These are phyloP conservation scores for Fusarium sp. DNA, from an alignment of 2,329 filamentous ascomycete species.

Conservation along the genomic window DNA sequence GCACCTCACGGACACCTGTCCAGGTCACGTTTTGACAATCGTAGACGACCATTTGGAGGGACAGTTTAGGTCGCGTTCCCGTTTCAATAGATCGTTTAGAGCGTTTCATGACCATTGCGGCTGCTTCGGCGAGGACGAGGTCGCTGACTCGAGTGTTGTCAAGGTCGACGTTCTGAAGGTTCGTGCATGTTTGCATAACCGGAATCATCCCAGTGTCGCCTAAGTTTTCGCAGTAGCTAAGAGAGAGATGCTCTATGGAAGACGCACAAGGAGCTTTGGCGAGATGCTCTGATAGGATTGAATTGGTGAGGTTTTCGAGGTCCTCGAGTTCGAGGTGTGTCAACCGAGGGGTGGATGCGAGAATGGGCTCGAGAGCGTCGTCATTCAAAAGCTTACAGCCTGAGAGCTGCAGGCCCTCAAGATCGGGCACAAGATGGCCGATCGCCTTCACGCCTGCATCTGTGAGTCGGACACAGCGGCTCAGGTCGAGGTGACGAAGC, in stretches of 20 bases:
- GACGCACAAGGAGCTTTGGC: conserved; percentile 79
- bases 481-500: conserved; percentile 86
- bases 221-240: conserved; percentile 89
- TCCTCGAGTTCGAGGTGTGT: conserved; percentile 93
- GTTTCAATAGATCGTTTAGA: conserved; percentile 53
- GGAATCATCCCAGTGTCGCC: conserved; percentile 86
- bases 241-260: conserved; percentile 79
- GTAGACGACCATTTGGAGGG: conserved; percentile 82
- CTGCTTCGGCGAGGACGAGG: conserved; percentile 84
- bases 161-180: conserved; percentile 78
- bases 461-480: conserved; percentile 78
- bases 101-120: conserved; percentile 78
- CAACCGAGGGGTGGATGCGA: conserved; percentile 79
- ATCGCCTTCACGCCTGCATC: conserved; percentile 76
- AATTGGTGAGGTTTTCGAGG: conserved; percentile 78
- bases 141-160: conserved; percentile 95
- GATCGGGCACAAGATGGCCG: conserved; percentile 76
- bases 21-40: conserved; percentile 94
- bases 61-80: conserved; percentile 60
- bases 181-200: conserved; percentile 77
- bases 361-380: conserved; percentile 73
- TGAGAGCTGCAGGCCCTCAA: conserved; percentile 85
- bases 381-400: conserved; percentile 81
- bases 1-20: conserved; percentile 87
- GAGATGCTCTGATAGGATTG: conserved; percentile 74